phyloP scores from a whole-genome alignment of 768 basidiomycete genomes.

The Chalciporus pseudorubinellus region DNA sequence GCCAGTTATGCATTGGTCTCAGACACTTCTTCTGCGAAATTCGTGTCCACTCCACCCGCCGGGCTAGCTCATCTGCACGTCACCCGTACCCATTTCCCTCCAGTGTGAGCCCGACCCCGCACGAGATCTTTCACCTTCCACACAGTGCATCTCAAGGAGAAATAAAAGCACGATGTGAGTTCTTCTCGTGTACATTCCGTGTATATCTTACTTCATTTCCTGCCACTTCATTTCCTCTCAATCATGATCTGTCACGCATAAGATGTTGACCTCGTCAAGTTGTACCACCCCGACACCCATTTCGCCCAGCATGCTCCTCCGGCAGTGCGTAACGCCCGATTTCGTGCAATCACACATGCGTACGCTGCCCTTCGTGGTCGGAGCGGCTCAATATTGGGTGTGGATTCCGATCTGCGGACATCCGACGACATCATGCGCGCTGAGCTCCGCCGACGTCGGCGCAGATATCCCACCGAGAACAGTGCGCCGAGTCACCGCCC shows the following conservation, averaged over 20 bases:
- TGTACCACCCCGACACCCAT: slow-evolving; percentile 64
- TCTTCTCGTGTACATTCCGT: neutral
- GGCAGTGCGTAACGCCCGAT: slow-evolving; percentile 51
- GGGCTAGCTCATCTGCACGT: slow-evolving; percentile 13
- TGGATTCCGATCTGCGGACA: neutral
- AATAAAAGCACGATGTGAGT: slow-evolving; percentile 67
- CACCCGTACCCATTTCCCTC: slow-evolving; percentile 51
- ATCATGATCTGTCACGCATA: slow-evolving; percentile 25
- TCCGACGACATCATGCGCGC: slow-evolving; percentile 44
- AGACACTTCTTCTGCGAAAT: neutral
- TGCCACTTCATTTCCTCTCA: neutral
- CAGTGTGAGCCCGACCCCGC: slow-evolving; percentile 54
- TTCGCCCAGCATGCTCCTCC: slow-evolving; percentile 38
- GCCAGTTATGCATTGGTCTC: neutral
- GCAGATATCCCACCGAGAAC: neutral
- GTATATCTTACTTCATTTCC: neutral
- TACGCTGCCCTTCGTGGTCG: slow-evolving; percentile 46
- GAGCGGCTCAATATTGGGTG: neutral
- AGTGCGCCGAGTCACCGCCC: slow-evolving; percentile 21
- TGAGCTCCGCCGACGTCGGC: slow-evolving; percentile 51
- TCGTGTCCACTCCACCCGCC: neutral
- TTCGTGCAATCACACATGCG: slow-evolving; percentile 62
- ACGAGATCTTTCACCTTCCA: slow-evolving; percentile 72
- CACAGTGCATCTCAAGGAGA: slow-evolving; percentile 52
- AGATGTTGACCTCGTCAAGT: slow-evolving; percentile 72